Evolutionary conservation across 768 basidiomycete species (phyloP).

Genomic region (Kockovaella imperatae): DNA sequence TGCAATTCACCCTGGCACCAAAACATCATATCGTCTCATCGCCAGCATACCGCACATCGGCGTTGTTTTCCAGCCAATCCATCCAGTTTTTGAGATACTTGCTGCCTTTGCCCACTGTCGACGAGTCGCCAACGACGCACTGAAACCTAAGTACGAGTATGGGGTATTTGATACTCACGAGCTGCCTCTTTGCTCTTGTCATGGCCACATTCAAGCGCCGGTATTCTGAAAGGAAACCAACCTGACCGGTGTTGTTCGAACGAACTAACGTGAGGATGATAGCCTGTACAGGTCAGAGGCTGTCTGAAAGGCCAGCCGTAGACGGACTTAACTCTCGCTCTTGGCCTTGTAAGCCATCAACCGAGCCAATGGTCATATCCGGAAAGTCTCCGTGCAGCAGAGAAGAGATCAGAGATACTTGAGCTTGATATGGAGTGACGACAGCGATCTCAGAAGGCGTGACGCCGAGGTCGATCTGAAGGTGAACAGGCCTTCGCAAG

Average conservation of each 20-base stretch:
- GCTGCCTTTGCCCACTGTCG: slow-evolving; percentile 77
- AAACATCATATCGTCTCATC: slow-evolving; percentile 12
- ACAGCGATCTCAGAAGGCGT: slow-evolving; percentile 68
- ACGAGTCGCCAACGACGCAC: slow-evolving; percentile 91
- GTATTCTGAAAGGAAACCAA: slow-evolving; percentile 90
- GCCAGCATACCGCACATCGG: slow-evolving; percentile 81
- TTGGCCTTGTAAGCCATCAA: slow-evolving; percentile 95
- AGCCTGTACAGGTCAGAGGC: slow-evolving; percentile 55
- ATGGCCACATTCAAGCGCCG: slow-evolving; percentile 66
- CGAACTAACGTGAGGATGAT: slow-evolving; percentile 86
- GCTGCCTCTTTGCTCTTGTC: slow-evolving; percentile 81
- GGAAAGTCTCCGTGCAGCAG: slow-evolving; percentile 58
- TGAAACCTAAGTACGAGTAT: slow-evolving; percentile 36
- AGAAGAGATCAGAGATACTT: slow-evolving; percentile 75
- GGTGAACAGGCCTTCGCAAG: not conserved
- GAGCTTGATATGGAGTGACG: slow-evolving; percentile 91
- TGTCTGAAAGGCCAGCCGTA: too few species aligned
- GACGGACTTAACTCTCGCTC: slow-evolving; percentile 49
- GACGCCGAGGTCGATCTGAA: slow-evolving; percentile 53
- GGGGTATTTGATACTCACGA: slow-evolving; percentile 52
- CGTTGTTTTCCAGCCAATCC: slow-evolving; percentile 77
- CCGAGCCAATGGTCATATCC: slow-evolving; percentile 79
- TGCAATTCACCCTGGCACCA: too few species aligned
- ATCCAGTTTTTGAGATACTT: slow-evolving; percentile 83
- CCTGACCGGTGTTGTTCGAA: slow-evolving; percentile 78